Conservation (phyloP, 2,329 filamentous ascomycete genomes). For the Fusarium algeriense region DNA sequence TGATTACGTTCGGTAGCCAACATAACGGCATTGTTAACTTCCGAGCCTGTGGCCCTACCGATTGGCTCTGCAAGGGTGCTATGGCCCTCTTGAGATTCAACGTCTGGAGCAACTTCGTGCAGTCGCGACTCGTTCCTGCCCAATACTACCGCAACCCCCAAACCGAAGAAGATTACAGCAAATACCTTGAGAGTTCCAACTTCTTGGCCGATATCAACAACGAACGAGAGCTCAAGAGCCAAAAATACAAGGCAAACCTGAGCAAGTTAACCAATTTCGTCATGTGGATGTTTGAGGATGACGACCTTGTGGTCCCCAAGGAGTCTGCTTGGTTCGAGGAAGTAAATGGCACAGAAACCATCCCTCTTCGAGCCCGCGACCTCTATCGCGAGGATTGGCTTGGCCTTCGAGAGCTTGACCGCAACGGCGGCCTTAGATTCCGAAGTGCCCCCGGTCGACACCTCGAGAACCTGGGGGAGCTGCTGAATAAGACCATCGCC, state of each 20-base stretch:
- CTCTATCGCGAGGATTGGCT: constrained; percentile 96
- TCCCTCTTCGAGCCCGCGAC: constrained; percentile 73
- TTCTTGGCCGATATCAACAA: constrained; percentile 98
- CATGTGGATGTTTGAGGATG: constrained; percentile 90
- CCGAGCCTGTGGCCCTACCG: constrained; percentile 75
- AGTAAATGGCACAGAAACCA: constrained; percentile 78
- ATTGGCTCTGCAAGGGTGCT: constrained; percentile 85
- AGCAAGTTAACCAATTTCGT: constrained; percentile 79
- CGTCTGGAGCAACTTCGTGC: constrained; percentile 83
- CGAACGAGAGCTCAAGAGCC: constrained; percentile 81
- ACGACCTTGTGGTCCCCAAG: constrained; percentile 88
- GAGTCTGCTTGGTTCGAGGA: constrained; percentile 93
- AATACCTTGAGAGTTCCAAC: constrained; percentile 84
- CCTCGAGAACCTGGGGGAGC: constrained; percentile 80
- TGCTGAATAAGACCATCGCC: constrained; percentile 74
- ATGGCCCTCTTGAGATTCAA: constrained; percentile 83
- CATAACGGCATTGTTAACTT: constrained; percentile 94
- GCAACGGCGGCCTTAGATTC: constrained; percentile 83
- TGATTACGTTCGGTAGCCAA: constrained; percentile 91
- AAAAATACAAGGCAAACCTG: constrained; percentile 78
- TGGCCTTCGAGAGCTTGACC: constrained; percentile 82
- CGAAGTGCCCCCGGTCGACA: constrained; percentile 79
- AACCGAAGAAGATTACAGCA: constrained; percentile 60
- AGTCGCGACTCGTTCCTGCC: constrained; percentile 85
- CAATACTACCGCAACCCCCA: constrained; percentile 88